phyloP scores from a whole-genome alignment of 495 filamentous ascomycete genomes.

The Apodospora peruviana region DNA sequence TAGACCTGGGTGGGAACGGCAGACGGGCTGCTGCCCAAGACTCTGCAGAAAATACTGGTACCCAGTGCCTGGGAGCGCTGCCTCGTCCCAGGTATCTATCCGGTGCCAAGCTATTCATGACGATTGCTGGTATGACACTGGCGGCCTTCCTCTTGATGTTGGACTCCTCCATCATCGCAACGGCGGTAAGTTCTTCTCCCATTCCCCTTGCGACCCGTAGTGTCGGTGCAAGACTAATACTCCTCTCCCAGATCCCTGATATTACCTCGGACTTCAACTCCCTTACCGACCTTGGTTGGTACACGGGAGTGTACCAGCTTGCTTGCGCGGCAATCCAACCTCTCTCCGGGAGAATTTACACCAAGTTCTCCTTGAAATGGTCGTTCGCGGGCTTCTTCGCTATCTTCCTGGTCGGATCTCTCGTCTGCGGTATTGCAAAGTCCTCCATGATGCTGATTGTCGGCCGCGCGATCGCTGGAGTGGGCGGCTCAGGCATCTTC shows the following conservation, averaged over 20 bases:
- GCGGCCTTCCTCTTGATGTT: slow-evolving; percentile 45
- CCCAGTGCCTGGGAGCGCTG: too few relatives aligned
- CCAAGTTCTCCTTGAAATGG: slow-evolving; percentile 39
- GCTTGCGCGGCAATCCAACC: slow-evolving; percentile 45
- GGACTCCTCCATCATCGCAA: slow-evolving; percentile 45
- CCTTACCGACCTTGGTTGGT: slow-evolving; percentile 47
- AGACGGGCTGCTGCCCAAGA: too few relatives aligned
- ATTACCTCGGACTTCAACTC: slow-evolving; percentile 45
- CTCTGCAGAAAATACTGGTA: too few relatives aligned
- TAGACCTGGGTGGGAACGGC: too few relatives aligned
- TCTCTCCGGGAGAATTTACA: slow-evolving; percentile 48
- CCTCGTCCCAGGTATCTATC: neutral
- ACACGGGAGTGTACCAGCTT: slow-evolving; percentile 47
- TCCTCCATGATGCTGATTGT: slow-evolving; percentile 44
- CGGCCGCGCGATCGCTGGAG: slow-evolving; percentile 51
- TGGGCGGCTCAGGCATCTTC: slow-evolving; percentile 37
- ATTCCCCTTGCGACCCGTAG: neutral
- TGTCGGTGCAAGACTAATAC: neutral
- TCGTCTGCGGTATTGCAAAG: slow-evolving; percentile 45
- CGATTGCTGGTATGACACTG: slow-evolving; percentile 21
- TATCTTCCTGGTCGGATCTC: slow-evolving; percentile 43
- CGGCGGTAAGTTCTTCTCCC: slow-evolving; percentile 27
- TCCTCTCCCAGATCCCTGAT: slow-evolving; percentile 27
- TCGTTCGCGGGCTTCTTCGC: slow-evolving; percentile 33
- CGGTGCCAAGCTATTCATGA: slow-evolving; percentile 7